Conservation (phyloP, 768 basidiomycete genomes). For the Boletus rubropictus region DNA sequence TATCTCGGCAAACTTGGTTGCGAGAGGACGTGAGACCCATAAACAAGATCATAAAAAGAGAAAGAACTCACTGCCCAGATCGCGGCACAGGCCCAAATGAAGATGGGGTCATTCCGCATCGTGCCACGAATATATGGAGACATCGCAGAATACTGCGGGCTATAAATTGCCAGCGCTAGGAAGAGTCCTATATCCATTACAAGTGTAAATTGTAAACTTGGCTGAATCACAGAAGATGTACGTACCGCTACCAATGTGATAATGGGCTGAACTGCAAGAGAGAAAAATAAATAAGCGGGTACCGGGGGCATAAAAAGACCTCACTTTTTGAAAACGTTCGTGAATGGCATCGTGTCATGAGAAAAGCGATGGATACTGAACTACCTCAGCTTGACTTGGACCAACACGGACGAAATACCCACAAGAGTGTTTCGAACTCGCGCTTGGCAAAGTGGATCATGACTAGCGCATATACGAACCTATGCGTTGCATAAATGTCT, state of each 20-base stretch:
- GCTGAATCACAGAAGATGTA: neutral
- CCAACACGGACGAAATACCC: constrained; percentile 22
- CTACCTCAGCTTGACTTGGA: neutral
- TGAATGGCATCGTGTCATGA: constrained; percentile 85
- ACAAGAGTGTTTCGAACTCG: constrained; percentile 90
- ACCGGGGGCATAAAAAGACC: constrained; percentile 12
- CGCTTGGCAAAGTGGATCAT: constrained; percentile 89
- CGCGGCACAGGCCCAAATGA: constrained; percentile 59
- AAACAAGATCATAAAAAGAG: neutral
- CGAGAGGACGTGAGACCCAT: neutral
- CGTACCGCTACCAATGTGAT: constrained; percentile 71
- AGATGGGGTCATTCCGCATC: constrained; percentile 55
- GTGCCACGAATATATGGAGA: constrained; percentile 61
- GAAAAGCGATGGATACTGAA: constrained; percentile 90
- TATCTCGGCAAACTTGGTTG: constrained; percentile 66
- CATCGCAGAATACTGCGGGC: constrained; percentile 65
- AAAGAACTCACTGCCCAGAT: constrained; percentile 66
- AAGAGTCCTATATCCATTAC: constrained; percentile 46
- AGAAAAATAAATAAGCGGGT: neutral
- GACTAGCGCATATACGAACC: constrained; percentile 68
- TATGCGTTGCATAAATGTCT: constrained; percentile 21
- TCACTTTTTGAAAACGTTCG: constrained; percentile 87
- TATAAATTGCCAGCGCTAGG: constrained; percentile 76
- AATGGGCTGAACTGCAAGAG: constrained; percentile 71
- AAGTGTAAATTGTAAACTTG: neutral